Percentiles rank a stretch among this genome's conserved stretches.
Conservation (phyloP, 192 early-diverging fungal species). For the Diversispora epigaea region DNA sequence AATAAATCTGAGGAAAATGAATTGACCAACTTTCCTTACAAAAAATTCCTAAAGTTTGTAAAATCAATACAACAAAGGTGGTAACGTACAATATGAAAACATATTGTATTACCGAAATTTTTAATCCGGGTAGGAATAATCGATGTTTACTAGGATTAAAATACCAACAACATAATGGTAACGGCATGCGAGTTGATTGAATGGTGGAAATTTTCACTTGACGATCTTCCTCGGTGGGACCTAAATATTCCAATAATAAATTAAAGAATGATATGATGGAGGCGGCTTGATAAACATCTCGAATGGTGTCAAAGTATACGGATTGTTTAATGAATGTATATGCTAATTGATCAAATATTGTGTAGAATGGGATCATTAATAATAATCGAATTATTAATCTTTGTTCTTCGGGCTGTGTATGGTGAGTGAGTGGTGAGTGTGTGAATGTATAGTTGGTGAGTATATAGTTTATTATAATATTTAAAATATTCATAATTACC, state of each 20-base stretch:
- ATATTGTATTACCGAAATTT: constrained; percentile 72
- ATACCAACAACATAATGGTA: not conserved
- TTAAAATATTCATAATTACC: too few species aligned
- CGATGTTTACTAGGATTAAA: not conserved
- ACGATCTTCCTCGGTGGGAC: constrained; percentile 44
- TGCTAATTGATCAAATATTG: constrained; percentile 63
- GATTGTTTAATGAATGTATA: constrained; percentile 70
- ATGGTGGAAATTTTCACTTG: not conserved
- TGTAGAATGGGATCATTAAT: constrained; percentile 73
- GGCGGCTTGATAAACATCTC: constrained; percentile 77
- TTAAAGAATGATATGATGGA: constrained; percentile 73
- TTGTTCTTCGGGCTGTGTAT: constrained; percentile 59
- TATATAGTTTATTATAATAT: too few species aligned
- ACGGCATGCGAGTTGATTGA: not conserved
- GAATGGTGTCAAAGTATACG: constrained; percentile 66
- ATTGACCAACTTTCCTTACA: constrained; percentile 41
- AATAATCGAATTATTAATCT: constrained; percentile 77
- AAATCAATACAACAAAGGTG: constrained; percentile 61
- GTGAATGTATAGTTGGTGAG: too few species aligned
- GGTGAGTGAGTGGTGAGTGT: not conserved
- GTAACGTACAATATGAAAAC: constrained; percentile 59
- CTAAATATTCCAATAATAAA: constrained; percentile 67
- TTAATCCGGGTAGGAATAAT: constrained; percentile 40
- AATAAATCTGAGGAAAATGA: constrained; percentile 31
- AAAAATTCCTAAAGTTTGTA: constrained; percentile 59